These are phyloP conservation scores for Casuarina cunninghamiana DNA, from an alignment of 306 rosid species.

Conservation along the genomic window DNA sequence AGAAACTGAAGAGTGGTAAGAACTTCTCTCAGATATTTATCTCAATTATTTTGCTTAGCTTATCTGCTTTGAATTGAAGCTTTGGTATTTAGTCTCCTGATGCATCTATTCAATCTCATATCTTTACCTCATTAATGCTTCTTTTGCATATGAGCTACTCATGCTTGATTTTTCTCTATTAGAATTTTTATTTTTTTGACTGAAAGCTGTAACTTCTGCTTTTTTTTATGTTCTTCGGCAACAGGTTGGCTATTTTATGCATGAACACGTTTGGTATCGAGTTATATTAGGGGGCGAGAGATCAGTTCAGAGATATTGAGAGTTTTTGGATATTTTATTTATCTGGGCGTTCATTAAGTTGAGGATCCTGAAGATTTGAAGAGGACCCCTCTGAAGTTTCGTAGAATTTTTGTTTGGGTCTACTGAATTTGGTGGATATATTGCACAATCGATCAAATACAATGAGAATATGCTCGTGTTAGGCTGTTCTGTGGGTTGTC, in stretches of 20 bases:
- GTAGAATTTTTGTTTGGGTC: constrained; percentile 27
- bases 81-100: constrained; percentile 19
- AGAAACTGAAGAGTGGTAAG: constrained; percentile 36
- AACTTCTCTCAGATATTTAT: not conserved
- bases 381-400: constrained; percentile 18
- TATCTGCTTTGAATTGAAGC: not conserved
- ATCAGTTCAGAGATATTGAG: constrained; percentile 35
- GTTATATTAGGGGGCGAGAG: constrained; percentile 20
- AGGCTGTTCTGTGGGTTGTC: constrained; percentile 21
- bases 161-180: constrained; percentile 32
- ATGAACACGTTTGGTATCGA: constrained; percentile 28
- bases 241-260: constrained; percentile 34
- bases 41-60: constrained; percentile 10
- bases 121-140: not conserved
- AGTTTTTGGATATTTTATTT: constrained; percentile 28
- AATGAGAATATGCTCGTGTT: constrained; percentile 29
- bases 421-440: constrained; percentile 16
- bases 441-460: constrained; percentile 27
- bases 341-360: constrained; percentile 27
- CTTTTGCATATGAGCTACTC: constrained; percentile 28
- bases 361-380: constrained; percentile 29
- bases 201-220: constrained; percentile 11
- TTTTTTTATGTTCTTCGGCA: constrained; percentile 25
- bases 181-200: constrained; percentile 18
- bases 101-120: not conserved